phyloP scores from a whole-genome alignment of 306 rosid species.

The Fragaria nilgerrensis region DNA sequence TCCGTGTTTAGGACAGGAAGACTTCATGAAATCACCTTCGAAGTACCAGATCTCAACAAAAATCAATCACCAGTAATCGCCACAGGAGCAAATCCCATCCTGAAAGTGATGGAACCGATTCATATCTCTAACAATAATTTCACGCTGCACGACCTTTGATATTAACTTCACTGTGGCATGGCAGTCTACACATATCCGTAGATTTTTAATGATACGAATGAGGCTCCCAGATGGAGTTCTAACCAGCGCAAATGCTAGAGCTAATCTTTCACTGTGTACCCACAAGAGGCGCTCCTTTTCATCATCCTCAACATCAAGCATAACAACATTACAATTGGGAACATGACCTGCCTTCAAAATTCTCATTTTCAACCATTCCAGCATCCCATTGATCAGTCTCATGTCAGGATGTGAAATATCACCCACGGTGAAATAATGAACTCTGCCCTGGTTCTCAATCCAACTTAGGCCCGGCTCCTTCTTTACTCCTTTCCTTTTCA shows the following conservation, averaged over 20 bases:
- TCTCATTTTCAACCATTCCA: conserved; percentile 57
- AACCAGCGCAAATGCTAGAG: conserved; percentile 71
- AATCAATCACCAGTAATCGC: conserved; percentile 65
- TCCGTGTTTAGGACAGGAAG: neutral
- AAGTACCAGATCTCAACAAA: neutral
- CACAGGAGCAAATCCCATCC: conserved; percentile 62
- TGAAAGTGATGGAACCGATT: conserved; percentile 79
- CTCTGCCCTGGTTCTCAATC: conserved; percentile 63
- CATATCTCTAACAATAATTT: conserved; percentile 66
- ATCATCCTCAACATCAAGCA: conserved; percentile 70
- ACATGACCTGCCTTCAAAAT: conserved; percentile 61
- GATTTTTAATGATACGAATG: conserved; percentile 70
- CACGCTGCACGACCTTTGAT: conserved; percentile 51
- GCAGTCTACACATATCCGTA: conserved; percentile 81
- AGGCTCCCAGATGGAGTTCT: conserved; percentile 60
- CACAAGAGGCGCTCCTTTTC: conserved; percentile 71
- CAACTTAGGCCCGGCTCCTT: conserved; percentile 89
- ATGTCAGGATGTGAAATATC: conserved; percentile 67
- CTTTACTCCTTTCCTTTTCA: conserved; percentile 73
- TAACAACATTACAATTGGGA: conserved; percentile 50
- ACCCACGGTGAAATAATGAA: conserved; percentile 61
- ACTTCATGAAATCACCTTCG: conserved; percentile 14
- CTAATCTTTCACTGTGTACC: conserved; percentile 81
- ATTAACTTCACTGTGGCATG: conserved; percentile 69
- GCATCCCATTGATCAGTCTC: conserved; percentile 54